These are phyloP conservation scores for Cyberlindnera samutprakarnensis DNA, from an alignment of 805 yeast genomes.

Conservation along the genomic window DNA sequence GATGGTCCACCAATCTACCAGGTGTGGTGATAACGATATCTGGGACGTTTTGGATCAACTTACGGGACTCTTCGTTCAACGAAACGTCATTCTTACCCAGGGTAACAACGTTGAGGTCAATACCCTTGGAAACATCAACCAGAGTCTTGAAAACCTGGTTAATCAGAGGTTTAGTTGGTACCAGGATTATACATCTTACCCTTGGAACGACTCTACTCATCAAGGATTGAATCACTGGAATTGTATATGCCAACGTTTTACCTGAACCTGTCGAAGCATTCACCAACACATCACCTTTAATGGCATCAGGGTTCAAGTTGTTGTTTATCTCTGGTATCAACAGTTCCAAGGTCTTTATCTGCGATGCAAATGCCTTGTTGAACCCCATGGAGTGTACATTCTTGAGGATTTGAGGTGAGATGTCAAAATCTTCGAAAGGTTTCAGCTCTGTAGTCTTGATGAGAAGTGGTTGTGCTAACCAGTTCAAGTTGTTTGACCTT, in stretches of 20 bases:
- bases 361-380: constrained; percentile 67
- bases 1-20: constrained; percentile 77
- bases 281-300: constrained; percentile 69
- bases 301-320: constrained; percentile 16
- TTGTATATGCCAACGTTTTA: constrained; percentile 80
- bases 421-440: constrained; percentile 40
- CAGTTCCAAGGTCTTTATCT: constrained; percentile 55
- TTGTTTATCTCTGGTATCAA: constrained; percentile 36
- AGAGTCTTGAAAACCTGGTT: constrained; percentile 72
- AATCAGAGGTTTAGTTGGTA: constrained; percentile 87
- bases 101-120: constrained; percentile 55
- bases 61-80: constrained; percentile 53
- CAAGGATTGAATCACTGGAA: constrained; percentile 74
- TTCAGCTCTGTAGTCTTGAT: constrained; percentile 38
- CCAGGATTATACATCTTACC: constrained; percentile 67
- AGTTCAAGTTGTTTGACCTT: constrained; percentile 38
- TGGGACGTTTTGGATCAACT: constrained; percentile 41
- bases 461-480: constrained; percentile 63
- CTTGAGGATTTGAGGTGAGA: constrained; percentile 34
- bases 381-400: constrained; percentile 44
- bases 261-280: constrained; percentile 97
- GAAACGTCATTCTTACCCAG: constrained; percentile 46
- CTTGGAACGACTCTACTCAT: constrained; percentile 59
- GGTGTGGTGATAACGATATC: constrained; percentile 71
- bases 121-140: constrained; percentile 52